These are phyloP conservation scores for Sisymbrium irio DNA, from an alignment of 345 rosid genomes.

Conservation along the genomic window DNA sequence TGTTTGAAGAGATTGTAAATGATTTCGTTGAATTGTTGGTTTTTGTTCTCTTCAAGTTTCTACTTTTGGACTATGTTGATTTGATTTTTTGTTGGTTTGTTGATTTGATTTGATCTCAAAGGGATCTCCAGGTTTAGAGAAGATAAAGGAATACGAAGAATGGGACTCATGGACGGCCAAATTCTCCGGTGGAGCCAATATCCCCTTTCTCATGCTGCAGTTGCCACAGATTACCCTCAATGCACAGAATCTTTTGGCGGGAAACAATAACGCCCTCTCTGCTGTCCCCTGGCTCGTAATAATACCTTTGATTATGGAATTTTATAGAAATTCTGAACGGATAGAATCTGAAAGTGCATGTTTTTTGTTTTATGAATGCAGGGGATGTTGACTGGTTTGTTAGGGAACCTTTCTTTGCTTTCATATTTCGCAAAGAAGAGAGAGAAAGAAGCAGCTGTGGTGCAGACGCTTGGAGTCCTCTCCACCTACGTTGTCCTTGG, in stretches of 20 bases:
- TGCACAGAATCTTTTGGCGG: conserved; percentile 67
- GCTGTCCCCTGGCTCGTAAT: conserved; percentile 87
- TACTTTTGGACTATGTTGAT: neutral
- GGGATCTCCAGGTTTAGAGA: conserved; percentile 44
- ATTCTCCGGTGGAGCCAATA: conserved; percentile 65
- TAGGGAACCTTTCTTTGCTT: conserved; percentile 82
- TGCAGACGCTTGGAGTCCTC: conserved; percentile 79
- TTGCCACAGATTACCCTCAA: conserved; percentile 92
- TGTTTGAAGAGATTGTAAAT: neutral
- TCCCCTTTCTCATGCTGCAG: conserved; percentile 80
- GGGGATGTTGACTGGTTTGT: conserved; percentile 87
- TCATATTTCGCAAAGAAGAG: conserved; percentile 80
- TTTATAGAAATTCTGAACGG: too few relatives aligned
- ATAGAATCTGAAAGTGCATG: neutral
- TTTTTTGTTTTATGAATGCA: conserved; percentile 38
- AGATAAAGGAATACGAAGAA: conserved; percentile 42
- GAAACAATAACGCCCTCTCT: conserved; percentile 72
- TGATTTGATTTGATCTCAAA: too few relatives aligned
- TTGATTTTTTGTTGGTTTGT: conserved; percentile 1
- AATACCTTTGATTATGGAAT: too few relatives aligned
- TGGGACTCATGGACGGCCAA: conserved; percentile 89
- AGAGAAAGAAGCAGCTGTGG: conserved; percentile 71
- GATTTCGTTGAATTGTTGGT: too few relatives aligned
- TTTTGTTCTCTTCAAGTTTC: neutral
- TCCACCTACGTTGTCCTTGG: conserved; percentile 54